phyloP scores from a whole-genome alignment of 495 filamentous ascomycete genomes.

The Penicillium herquei region DNA sequence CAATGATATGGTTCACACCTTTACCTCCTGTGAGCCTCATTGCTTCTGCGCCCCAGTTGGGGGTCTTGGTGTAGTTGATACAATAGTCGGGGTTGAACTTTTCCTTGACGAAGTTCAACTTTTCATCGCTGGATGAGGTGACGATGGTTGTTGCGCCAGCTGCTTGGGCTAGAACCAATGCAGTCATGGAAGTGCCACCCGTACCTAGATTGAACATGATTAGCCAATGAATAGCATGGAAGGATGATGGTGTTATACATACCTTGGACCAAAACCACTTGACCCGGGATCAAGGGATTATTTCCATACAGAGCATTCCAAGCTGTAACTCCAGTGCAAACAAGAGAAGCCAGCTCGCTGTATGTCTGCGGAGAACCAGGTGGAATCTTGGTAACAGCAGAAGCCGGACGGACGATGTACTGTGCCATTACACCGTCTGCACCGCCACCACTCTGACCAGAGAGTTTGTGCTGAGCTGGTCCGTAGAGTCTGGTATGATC shows the following conservation, averaged over 20 bases:
- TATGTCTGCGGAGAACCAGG: conserved; percentile 51
- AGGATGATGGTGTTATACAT: conserved; percentile 17
- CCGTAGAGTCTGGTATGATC: conserved; percentile 65
- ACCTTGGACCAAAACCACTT: conserved; percentile 67
- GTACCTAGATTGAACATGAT: conserved; percentile 21
- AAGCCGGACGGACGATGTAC: conserved; percentile 60
- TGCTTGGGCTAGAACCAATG: conserved; percentile 24
- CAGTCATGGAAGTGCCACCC: conserved; percentile 32
- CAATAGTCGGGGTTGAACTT: conserved; percentile 18
- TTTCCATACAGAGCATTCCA: conserved; percentile 76
- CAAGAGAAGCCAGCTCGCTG: conserved; percentile 57
- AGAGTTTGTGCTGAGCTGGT: conserved; percentile 26
- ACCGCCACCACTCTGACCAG: conserved; percentile 58
- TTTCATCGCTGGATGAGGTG: conserved; percentile 29
- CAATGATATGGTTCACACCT: conserved; percentile 16
- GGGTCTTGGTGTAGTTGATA: conserved; percentile 32
- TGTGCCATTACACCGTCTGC: conserved; percentile 65
- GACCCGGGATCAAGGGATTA: conserved; percentile 48
- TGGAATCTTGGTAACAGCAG: conserved; percentile 61
- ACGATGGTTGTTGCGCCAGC: conserved; percentile 28
- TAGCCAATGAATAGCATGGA: not conserved
- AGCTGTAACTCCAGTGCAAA: conserved; percentile 59
- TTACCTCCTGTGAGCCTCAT: conserved; percentile 27
- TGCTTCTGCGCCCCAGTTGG: conserved; percentile 31
- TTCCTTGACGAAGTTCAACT: conserved; percentile 17